These are phyloP conservation scores for Colletotrichum caudatum DNA, from an alignment of 2,329 filamentous ascomycete species.

Conservation along the genomic window DNA sequence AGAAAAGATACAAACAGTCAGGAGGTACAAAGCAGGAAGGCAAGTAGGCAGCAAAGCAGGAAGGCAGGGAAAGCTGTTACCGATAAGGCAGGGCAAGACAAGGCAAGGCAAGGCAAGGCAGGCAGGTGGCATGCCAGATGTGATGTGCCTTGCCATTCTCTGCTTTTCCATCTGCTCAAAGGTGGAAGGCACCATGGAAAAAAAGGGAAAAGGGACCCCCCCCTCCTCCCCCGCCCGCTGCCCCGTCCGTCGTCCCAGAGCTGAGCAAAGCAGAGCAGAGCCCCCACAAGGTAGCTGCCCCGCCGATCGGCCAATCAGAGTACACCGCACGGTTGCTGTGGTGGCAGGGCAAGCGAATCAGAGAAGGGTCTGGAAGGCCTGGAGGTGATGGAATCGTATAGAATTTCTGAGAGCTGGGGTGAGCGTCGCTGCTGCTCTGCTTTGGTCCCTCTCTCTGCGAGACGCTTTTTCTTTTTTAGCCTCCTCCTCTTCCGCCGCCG, in stretches of 20 bases:
- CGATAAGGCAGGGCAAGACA: not conserved
- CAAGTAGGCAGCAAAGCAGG: not conserved
- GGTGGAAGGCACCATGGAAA: slow-evolving; percentile 11
- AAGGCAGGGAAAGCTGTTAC: not conserved
- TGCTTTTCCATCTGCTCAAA: slow-evolving; percentile 31
- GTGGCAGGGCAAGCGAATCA: slow-evolving; percentile 44
- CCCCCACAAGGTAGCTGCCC: slow-evolving; percentile 14
- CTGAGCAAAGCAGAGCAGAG: no score
- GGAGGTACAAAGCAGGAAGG: not conserved
- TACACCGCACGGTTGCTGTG: slow-evolving; percentile 42
- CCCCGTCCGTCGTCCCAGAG: slow-evolving; percentile 19
- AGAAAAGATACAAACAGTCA: no score
- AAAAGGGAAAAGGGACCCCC: slow-evolving; percentile 21
- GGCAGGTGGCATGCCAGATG: not conserved
- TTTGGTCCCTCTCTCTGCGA: slow-evolving; percentile 26
- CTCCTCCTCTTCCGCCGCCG: slow-evolving; percentile 42
- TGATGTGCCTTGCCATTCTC: slow-evolving; percentile 33
- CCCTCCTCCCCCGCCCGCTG: slow-evolving; percentile 10
- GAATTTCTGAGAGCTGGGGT: slow-evolving; percentile 54
- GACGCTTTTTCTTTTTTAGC: slow-evolving; percentile 54
- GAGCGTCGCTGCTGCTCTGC: slow-evolving; percentile 37
- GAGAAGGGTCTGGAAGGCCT: slow-evolving; percentile 44
- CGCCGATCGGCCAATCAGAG: slow-evolving; percentile 41
- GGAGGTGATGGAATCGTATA: slow-evolving; percentile 59
- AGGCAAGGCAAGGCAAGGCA: no score